A percentile compares a stretch with the other conserved stretches of the same genome.
phyloP scores from a whole-genome alignment of 768 basidiomycete genomes.

The Lactarius vividus region DNA sequence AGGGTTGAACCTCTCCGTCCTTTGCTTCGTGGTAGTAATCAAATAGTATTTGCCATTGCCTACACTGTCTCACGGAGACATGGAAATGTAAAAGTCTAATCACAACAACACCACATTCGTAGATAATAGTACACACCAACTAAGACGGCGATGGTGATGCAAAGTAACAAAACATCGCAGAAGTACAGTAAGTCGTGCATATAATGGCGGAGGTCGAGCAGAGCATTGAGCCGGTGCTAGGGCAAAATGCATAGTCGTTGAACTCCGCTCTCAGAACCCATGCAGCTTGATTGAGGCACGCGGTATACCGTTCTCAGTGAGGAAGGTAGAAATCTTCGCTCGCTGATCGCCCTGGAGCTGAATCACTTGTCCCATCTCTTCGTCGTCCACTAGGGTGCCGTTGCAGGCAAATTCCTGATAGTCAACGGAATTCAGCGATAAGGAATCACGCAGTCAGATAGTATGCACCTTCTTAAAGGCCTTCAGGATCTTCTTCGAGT shows the following conservation, averaged over 20 bases:
- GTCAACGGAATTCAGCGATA: conserved; percentile 20
- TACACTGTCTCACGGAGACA: conserved; percentile 4
- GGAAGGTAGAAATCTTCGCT: conserved; percentile 83
- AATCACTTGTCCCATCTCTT: conserved; percentile 94
- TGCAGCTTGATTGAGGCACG: conserved; percentile 81
- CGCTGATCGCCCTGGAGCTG: conserved; percentile 99
- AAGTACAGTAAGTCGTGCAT: conserved; percentile 24
- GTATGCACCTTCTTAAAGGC: conserved; percentile 91
- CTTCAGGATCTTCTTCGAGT: conserved; percentile 96
- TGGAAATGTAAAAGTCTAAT: conserved; percentile 15
- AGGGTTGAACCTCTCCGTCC: not conserved
- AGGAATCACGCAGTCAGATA: not conserved
- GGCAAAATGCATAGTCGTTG: conserved; percentile 11
- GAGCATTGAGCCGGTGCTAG: conserved; percentile 15
- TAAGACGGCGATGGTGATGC: conserved; percentile 5
- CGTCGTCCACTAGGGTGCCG: conserved; percentile 93
- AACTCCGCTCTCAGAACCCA: conserved; percentile 60
- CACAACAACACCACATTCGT: conserved; percentile 19
- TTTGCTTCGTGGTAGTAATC: not conserved
- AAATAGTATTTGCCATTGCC: not conserved
- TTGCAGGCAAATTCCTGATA: conserved; percentile 95
- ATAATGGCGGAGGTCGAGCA: conserved; percentile 12
- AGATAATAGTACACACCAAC: conserved; percentile 24
- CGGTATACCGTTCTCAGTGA: conserved; percentile 77
- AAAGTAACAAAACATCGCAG: conserved; percentile 22